A percentile compares a stretch with the other conserved stretches of the same genome.
Conservation (phyloP, 805 yeast species). For the Cyberlindnera samutprakarnensis region DNA sequence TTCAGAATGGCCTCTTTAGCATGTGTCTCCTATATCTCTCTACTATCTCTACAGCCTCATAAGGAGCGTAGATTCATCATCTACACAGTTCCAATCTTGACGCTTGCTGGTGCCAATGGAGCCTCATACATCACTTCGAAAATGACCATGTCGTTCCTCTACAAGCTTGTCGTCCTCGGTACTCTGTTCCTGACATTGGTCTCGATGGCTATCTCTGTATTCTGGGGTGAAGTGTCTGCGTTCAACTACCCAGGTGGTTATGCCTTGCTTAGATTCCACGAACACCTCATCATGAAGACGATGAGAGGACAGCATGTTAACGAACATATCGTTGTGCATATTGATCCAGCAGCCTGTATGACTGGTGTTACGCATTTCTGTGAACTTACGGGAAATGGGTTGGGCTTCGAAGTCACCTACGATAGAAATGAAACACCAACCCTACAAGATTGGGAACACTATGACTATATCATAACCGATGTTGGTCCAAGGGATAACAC, state of each 20-base stretch:
- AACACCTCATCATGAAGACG: conserved; percentile 23
- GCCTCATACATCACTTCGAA: conserved; percentile 29
- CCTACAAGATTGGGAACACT: conserved; percentile 34
- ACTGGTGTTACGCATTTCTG: conserved; percentile 78
- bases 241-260: conserved; percentile 87
- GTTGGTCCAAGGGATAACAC: conserved; percentile 5
- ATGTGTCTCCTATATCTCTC: conserved; percentile 44
- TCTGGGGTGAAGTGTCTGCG: conserved; percentile 56
- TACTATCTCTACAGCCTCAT: conserved; percentile 79
- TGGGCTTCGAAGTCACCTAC: conserved; percentile 34
- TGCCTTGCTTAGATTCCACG: conserved; percentile 53
- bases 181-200: conserved; percentile 24
- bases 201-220: conserved; percentile 34
- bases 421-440: conserved; percentile 65
- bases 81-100: conserved; percentile 65
- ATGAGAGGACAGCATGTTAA: conserved; percentile 6
- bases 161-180: conserved; percentile 8
- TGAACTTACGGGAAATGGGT: conserved; percentile 36
- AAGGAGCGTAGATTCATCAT: conserved; percentile 91
- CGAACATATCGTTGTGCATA: conserved; percentile 42
- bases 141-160: conserved; percentile 10
- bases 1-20: conserved; percentile 43
- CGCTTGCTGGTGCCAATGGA: conserved; percentile 58
- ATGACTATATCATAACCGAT: conserved; percentile 42
- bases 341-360: conserved; percentile 80